phyloP scores from a whole-genome alignment of 2,329 filamentous ascomycete genomes.

The Rhynchosporium secalis region DNA sequence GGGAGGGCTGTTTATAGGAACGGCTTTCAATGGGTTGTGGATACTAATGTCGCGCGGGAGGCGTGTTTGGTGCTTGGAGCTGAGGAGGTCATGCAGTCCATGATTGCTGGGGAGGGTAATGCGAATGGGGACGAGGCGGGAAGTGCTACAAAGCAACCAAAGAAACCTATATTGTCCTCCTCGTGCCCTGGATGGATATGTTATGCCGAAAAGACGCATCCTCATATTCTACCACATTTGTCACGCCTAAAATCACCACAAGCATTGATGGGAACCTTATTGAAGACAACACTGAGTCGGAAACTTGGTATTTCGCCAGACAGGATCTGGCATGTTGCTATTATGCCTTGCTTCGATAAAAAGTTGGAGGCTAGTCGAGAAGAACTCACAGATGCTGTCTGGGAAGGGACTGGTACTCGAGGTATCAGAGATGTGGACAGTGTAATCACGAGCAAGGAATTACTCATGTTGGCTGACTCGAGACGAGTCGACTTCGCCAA shows the following conservation, averaged over 20 bases:
- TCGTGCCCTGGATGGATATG: conserved; percentile 98
- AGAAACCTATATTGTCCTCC: conserved; percentile 73
- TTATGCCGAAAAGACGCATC: conserved; percentile 97
- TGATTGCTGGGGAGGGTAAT: conserved; percentile 24
- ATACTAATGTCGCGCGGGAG: conserved; percentile 82
- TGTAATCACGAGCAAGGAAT: conserved; percentile 94
- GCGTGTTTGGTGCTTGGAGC: conserved; percentile 79
- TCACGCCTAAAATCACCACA: conserved; percentile 93
- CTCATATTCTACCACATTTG: conserved; percentile 86
- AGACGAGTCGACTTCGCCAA: conserved; percentile 75
- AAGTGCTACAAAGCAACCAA: conserved; percentile 26
- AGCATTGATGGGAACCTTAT: conserved; percentile 81
- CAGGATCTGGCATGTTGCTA: conserved; percentile 87
- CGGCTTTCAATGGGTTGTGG: conserved; percentile 84
- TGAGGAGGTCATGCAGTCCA: conserved; percentile 62
- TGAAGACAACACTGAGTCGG: conserved; percentile 82
- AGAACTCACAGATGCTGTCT: conserved; percentile 81
- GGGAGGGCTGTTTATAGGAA: conserved; percentile 71
- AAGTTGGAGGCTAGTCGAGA: conserved; percentile 94
- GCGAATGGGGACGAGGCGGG: conserved; percentile 10
- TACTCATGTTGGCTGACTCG: conserved; percentile 84
- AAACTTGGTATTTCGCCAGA: conserved; percentile 70
- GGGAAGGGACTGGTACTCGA: conserved; percentile 56
- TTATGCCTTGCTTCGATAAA: conserved; percentile 99
- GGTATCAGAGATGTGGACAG: conserved; percentile 90